Base-by-base conservation (phyloP, 2,329 filamentous ascomycete genomes). In the Magnaporthiopsis rhizophila region DNA sequence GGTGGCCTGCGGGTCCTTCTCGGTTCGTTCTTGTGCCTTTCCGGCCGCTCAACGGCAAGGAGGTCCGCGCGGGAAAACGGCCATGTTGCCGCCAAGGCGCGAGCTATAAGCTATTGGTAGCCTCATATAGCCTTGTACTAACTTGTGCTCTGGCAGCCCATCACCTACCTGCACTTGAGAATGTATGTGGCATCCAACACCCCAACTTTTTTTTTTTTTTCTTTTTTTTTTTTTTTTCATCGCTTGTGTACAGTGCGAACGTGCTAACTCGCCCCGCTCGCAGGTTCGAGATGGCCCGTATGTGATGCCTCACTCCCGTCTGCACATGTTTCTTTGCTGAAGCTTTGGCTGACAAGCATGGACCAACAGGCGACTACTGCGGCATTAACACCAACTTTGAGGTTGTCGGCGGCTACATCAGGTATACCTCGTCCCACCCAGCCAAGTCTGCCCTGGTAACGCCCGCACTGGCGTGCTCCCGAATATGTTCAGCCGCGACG, bases 391-490 rank as follows among this genome's bases (percentile, higher is more conserved):
- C 62, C 18, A 56, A 72, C 45, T 97, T 90, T 73, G 92, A 97
- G 74, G 86, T 97, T 45, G 83, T 97, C 59, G 93, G 91, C 67
- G 92, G 91, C 63, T 97, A 94, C 74, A 69, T 24, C 65, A 66
- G 30, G 58, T 63, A 38, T 56, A 61, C 30, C 15, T n/a, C 36
- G 24, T 15, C 30, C 57, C 57, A 38, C 36, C 36, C 15, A 13
- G 3, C 15, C 11, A 38, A 18, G 12, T 38, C 36, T 18, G 13
- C 36, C 36, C 36, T 38, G n/a, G 36, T 12, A 28, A 28, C 57
- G 32, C 30, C 28, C 3, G 15, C 11, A 26, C 28, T 53, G 60
- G n/a, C 28, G 4, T 21, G 21, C 18, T 53, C 30, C 26, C 30
- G 13, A 62, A 28, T 32, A 30, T 6, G 3, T 53, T 50, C 9